phyloP scores from a whole-genome alignment of 305 asterid genomes.

The Ilex paraguariensis region DNA sequence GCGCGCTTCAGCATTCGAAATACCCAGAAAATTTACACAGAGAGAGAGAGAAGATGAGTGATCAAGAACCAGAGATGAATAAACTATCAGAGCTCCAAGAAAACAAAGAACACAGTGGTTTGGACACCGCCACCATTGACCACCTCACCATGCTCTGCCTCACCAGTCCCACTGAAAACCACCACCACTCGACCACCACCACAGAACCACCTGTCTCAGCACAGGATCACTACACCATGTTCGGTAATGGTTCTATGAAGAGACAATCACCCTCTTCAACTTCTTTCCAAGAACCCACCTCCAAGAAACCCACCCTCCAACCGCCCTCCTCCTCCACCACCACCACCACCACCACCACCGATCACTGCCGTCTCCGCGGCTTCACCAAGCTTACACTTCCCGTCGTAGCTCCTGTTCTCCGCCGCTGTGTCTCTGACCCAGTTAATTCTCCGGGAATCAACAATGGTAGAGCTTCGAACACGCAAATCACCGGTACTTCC shows the following conservation, averaged over 20 bases:
- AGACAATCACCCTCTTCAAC: constrained; percentile 19
- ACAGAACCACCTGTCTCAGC: not conserved
- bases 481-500: too few species aligned
- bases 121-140: constrained; percentile 5
- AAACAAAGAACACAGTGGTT: not conserved
- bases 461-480: too few species aligned
- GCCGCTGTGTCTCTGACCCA: constrained; percentile 37
- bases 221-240: not conserved
- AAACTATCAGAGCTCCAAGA: not conserved
- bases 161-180: constrained; percentile 10
- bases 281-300: constrained; percentile 22
- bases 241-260: not conserved
- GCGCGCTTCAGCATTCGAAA: too few species aligned
- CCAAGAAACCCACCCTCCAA: constrained; percentile 23
- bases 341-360: constrained; percentile 13
- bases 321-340: constrained; percentile 15
- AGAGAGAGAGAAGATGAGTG: too few species aligned
- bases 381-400: constrained; percentile 25
- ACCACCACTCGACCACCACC: constrained; percentile 1
- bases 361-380: constrained; percentile 8
- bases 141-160: constrained; percentile 25
- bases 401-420: constrained; percentile 17
- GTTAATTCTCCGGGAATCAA: too few species aligned
- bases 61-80: too few species aligned
- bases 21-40: too few species aligned